Percentiles rank a stretch among this genome's conserved stretches.
phyloP scores from a whole-genome alignment of 371 early-diverging fungal genomes.

The Mortierella sp. region DNA sequence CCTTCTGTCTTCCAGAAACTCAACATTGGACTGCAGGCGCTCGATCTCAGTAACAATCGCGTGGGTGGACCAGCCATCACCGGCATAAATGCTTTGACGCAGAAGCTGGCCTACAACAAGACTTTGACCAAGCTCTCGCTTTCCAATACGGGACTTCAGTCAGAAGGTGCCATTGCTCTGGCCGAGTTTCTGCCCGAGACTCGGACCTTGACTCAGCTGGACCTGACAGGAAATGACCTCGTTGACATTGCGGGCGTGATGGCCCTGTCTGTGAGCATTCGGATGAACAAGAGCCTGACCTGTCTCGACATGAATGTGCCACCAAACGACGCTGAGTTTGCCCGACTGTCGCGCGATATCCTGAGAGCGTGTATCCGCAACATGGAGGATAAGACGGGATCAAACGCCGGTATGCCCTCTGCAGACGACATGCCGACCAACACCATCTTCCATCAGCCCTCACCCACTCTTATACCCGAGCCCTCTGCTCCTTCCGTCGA shows the following conservation, averaged over 20 bases:
- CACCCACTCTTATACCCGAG: conserved; percentile 49
- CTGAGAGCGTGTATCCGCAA: conserved; percentile 75
- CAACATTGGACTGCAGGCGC: conserved; percentile 46
- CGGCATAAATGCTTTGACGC: conserved; percentile 65
- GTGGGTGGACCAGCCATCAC: conserved; percentile 32
- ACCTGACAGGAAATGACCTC: conserved; percentile 77
- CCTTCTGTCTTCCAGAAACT: conserved; percentile 28
- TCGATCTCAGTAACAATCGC: conserved; percentile 46
- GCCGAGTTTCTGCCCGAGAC: conserved; percentile 87
- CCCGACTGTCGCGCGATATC: conserved; percentile 75
- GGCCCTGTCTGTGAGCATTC: conserved; percentile 79
- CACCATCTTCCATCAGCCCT: conserved; percentile 46
- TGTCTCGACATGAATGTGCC: conserved; percentile 80
- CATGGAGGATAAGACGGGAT: conserved; percentile 62
- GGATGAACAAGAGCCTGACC: conserved; percentile 76
- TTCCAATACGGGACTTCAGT: conserved; percentile 64
- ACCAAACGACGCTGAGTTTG: conserved; percentile 74
- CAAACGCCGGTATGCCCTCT: conserved; percentile 34
- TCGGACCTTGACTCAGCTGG: conserved; percentile 70
- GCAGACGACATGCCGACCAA: conserved; percentile 33
- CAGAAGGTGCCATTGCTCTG: conserved; percentile 74
- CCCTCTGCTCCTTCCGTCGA: conserved; percentile 20
- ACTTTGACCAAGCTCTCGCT: conserved; percentile 71
- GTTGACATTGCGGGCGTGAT: conserved; percentile 83
- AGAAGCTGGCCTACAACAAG: conserved; percentile 73